Conservation (phyloP, 2,329 filamentous ascomycete genomes). For the Venturia asperata region DNA sequence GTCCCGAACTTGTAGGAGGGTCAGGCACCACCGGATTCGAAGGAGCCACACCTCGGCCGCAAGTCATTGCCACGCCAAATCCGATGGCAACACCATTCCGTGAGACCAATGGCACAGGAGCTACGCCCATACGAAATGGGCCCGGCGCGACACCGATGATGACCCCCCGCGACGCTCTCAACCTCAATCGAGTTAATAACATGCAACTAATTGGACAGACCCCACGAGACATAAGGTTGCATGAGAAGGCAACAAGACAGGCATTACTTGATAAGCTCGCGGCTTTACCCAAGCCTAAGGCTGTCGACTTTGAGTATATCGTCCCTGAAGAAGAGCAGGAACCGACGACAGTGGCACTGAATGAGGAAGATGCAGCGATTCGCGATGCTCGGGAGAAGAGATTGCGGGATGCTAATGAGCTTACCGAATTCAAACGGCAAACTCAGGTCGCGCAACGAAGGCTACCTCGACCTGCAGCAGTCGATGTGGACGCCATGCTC, state of each 20-base stretch:
- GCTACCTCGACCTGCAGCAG: constrained; percentile 65
- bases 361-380: constrained; percentile 58
- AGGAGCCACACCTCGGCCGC: constrained; percentile 70
- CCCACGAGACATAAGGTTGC: constrained; percentile 65
- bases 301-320: constrained; percentile 90
- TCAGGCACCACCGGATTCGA: constrained; percentile 80
- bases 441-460: constrained; percentile 86
- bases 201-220: constrained; percentile 66
- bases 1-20: constrained; percentile 79
- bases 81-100: constrained; percentile 86
- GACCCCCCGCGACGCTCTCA: constrained; percentile 81
- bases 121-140: constrained; percentile 53
- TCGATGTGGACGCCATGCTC: constrained; percentile 65
- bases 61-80: constrained; percentile 84
- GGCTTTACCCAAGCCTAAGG: constrained; percentile 83
- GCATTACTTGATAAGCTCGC: constrained; percentile 68
- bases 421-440: constrained; percentile 68
- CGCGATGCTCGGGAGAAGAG: constrained; percentile 63
- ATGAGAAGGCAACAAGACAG: constrained; percentile 60
- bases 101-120: constrained; percentile 55
- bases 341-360: constrained; percentile 44
- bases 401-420: constrained; percentile 55
- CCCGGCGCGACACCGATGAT: constrained; percentile 77
- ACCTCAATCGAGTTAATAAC: constrained; percentile 66
- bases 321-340: constrained; percentile 76